A percentile compares a stretch with the other conserved stretches of the same genome.
Evolutionary conservation across 164 flowering plant genomes (phyloP).

Genomic region (Tetracentron sinense): DNA sequence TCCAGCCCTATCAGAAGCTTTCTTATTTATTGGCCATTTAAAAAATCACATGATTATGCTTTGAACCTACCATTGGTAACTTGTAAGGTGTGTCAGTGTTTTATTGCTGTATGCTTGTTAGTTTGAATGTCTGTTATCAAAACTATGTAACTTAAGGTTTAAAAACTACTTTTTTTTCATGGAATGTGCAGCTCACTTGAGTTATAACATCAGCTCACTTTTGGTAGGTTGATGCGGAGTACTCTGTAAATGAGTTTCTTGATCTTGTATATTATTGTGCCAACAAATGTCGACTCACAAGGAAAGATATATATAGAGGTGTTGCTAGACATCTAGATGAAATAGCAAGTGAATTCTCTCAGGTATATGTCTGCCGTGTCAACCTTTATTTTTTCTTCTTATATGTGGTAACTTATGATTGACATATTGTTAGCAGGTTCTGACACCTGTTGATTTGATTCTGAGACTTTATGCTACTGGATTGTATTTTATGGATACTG

Average conservation of each 20-base stretch:
- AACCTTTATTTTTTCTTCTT: neutral
- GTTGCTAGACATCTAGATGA: conserved; percentile 35
- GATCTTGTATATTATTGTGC: conserved; percentile 60
- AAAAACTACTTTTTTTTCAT: neutral
- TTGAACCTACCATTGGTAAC: neutral
- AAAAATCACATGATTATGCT: neutral
- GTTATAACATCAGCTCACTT: conserved; percentile 1
- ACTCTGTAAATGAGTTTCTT: conserved; percentile 35
- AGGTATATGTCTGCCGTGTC: conserved; percentile 51
- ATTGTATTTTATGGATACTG: conserved; percentile 23
- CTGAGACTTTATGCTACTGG: conserved; percentile 59
- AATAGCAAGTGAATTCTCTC: conserved; percentile 25
- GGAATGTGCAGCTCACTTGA: neutral
- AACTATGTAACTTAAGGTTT: neutral
- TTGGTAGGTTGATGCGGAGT: conserved; percentile 43
- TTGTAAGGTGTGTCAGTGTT: neutral
- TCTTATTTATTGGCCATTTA: neutral
- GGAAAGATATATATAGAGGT: conserved; percentile 18
- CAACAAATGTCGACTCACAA: conserved; percentile 41
- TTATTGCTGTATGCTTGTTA: neutral
- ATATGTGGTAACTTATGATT: neutral
- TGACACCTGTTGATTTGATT: conserved; percentile 33
- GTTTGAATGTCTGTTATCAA: neutral
- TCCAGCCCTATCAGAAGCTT: neutral
- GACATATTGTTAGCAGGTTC: conserved; percentile 30